Evolutionary conservation across 331 rosid species (phyloP).

Genomic region (Saraca asoca): DNA sequence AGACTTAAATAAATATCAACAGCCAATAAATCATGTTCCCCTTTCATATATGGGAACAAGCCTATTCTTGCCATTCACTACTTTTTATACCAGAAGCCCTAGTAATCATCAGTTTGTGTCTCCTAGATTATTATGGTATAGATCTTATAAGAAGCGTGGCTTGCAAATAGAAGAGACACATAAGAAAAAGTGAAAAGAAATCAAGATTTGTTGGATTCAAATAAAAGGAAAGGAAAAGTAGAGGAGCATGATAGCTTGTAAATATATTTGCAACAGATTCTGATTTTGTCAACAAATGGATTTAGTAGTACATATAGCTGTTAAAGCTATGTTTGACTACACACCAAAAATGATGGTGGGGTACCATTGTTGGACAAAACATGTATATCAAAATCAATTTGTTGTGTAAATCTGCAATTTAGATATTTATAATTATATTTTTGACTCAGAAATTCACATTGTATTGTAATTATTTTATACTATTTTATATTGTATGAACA

Average conservation of each 20-base stretch:
- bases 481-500: slow-evolving; percentile 43
- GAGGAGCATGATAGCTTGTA: slow-evolving; percentile 63
- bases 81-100: slow-evolving; percentile 30
- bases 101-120: slow-evolving; percentile 34
- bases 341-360: slow-evolving; percentile 42
- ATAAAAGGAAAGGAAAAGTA: slow-evolving; percentile 37
- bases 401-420: slow-evolving; percentile 44
- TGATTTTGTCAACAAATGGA: slow-evolving; percentile 42
- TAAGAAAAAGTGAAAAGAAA: slow-evolving; percentile 32
- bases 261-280: slow-evolving; percentile 53
- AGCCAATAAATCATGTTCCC: slow-evolving; percentile 19
- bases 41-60: slow-evolving; percentile 33
- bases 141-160: slow-evolving; percentile 16
- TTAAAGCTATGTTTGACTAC: slow-evolving; percentile 38
- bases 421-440: slow-evolving; percentile 41
- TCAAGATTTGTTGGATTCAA: slow-evolving; percentile 37
- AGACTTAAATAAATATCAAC: slow-evolving; percentile 25
- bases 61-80: slow-evolving; percentile 35
- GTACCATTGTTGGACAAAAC: slow-evolving; percentile 40
- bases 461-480: slow-evolving; percentile 41
- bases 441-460: slow-evolving; percentile 43
- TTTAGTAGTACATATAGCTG: slow-evolving; percentile 43
- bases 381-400: slow-evolving; percentile 60
- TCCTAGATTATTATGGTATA: slow-evolving; percentile 33
- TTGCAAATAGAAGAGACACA: slow-evolving; percentile 25